Conservation (phyloP, 2,329 filamentous ascomycete species). For the Canariomyces notabilis region DNA sequence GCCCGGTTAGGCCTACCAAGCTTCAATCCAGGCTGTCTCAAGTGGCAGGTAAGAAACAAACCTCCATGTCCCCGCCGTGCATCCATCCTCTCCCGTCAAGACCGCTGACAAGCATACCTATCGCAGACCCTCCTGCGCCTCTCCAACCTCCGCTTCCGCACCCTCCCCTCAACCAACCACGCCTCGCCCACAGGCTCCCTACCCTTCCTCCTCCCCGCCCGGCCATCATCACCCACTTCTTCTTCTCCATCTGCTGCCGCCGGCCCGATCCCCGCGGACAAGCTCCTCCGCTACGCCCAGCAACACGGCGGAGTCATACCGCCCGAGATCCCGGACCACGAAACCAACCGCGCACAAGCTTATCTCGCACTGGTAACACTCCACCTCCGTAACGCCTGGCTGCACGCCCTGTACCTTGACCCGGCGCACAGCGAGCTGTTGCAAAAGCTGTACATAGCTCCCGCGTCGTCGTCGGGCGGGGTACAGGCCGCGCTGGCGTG, state of each 20-base stretch:
- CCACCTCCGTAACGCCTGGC: slow-evolving; percentile 79
- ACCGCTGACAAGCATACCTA: slow-evolving; percentile 1
- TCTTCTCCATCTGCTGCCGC: slow-evolving; percentile 29
- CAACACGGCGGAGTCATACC: slow-evolving; percentile 4
- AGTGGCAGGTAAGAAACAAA: slow-evolving; percentile 76
- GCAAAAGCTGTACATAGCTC: slow-evolving; percentile 63
- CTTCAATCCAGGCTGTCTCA: slow-evolving; percentile 88
- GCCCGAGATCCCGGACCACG: background rate
- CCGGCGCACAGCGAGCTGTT: slow-evolving; percentile 65
- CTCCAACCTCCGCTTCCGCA: slow-evolving; percentile 59
- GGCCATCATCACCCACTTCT: slow-evolving; percentile 29
- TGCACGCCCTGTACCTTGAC: slow-evolving; percentile 77
- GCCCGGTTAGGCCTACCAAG: slow-evolving; percentile 61
- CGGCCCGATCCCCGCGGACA: slow-evolving; percentile 24
- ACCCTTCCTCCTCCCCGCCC: slow-evolving; percentile 68
- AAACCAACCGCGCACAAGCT: slow-evolving; percentile 55
- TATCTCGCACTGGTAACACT: slow-evolving; percentile 75
- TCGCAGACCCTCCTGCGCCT: slow-evolving; percentile 76
- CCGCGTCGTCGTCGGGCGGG: slow-evolving; percentile 53
- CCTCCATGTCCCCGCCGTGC: background rate
- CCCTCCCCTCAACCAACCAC: slow-evolving; percentile 79
- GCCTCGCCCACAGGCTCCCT: slow-evolving; percentile 84
- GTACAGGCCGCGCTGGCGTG: slow-evolving; percentile 60
- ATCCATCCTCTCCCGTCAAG: background rate
- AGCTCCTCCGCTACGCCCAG: slow-evolving; percentile 23